phyloP scores from a whole-genome alignment of 2,329 filamentous ascomycete genomes.

The Rhynchosporium graminicola region DNA sequence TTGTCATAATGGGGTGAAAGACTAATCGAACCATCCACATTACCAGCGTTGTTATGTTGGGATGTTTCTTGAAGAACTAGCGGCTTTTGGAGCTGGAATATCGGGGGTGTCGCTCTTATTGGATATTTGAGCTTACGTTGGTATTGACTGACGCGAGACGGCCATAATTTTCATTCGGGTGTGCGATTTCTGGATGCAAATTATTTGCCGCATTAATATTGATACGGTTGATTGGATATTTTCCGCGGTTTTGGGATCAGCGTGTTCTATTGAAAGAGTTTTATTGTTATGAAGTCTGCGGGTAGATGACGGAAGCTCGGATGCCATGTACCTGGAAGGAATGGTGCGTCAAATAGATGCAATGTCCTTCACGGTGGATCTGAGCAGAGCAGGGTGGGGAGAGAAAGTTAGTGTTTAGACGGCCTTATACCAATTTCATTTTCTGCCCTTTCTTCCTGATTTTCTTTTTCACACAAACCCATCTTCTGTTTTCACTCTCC shows the following conservation, averaged over 20 bases:
- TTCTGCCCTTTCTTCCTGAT: not conserved
- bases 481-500: not conserved
- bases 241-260: not conserved
- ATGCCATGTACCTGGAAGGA: not conserved
- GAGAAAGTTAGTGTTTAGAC: not conserved
- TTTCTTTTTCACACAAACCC: not conserved
- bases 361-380: not conserved
- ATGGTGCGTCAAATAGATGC: not conserved
- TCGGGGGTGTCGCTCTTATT: not conserved
- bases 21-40: slow-evolving; percentile 7
- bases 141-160: too few species aligned
- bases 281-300: not conserved
- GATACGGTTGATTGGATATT: not conserved
- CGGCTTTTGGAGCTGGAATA: not conserved
- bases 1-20: not conserved
- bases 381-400: not conserved
- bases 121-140: too few species aligned
- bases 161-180: not conserved
- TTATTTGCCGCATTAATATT: not conserved
- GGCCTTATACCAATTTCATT: slow-evolving; percentile 11
- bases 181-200: not conserved
- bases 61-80: not conserved
- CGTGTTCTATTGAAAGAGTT: slow-evolving; percentile 1
- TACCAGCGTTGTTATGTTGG: not conserved
- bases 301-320: not conserved